These are phyloP conservation scores for Ogataea neopini DNA, from an alignment of 805 yeast species.

Conservation along the genomic window DNA sequence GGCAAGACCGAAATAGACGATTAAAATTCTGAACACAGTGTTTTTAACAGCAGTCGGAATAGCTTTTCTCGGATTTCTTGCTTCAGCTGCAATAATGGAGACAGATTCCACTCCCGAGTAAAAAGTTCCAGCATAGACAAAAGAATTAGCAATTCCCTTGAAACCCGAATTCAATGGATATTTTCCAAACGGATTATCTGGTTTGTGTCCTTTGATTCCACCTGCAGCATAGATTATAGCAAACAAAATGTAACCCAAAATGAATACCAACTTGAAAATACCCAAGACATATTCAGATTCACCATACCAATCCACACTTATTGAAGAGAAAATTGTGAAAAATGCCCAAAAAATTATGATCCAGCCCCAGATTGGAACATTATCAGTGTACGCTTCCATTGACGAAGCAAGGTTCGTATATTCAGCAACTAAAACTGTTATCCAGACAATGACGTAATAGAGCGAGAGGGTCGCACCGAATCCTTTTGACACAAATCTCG, in stretches of 20 bases:
- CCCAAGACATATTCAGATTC: conserved; percentile 59
- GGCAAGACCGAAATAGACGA: conserved; percentile 54
- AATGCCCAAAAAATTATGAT: conserved; percentile 52
- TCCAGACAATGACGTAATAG: conserved; percentile 56
- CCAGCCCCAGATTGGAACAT: conserved; percentile 57
- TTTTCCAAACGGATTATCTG: conserved; percentile 34
- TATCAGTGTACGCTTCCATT: conserved; percentile 50
- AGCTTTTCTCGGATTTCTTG: conserved; percentile 53
- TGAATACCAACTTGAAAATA: conserved; percentile 45
- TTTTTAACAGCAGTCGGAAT: conserved; percentile 56
- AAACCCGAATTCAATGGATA: conserved; percentile 46
- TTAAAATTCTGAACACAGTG: conserved; percentile 52
- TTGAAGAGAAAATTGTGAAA: conserved; percentile 49
- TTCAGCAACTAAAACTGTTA: conserved; percentile 55
- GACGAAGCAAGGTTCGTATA: conserved; percentile 55
- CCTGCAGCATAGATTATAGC: conserved; percentile 49
- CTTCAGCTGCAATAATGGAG: conserved; percentile 58
- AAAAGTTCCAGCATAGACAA: conserved; percentile 58
- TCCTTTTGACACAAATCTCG: conserved; percentile 52
- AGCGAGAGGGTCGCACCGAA: conserved; percentile 59
- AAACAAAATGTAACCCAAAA: conserved; percentile 51
- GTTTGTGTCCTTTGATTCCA: conserved; percentile 29
- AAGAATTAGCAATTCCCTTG: conserved; percentile 56
- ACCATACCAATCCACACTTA: conserved; percentile 57
- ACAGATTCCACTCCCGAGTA: conserved; percentile 59